These are phyloP conservation scores for Gossypium trilobum DNA, from an alignment of 441 rosid species.

Conservation along the genomic window DNA sequence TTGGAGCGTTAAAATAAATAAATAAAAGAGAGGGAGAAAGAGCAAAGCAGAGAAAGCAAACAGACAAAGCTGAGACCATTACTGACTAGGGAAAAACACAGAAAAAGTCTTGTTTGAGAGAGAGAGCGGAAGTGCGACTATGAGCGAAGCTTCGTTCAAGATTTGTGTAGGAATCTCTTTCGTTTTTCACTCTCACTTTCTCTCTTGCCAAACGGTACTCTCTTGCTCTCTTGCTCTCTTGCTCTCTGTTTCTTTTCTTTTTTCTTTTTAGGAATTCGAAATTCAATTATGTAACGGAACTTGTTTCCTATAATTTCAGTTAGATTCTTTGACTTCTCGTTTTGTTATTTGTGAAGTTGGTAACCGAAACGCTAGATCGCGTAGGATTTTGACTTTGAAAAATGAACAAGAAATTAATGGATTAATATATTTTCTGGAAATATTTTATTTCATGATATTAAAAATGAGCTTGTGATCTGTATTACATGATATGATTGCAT, in stretches of 20 bases:
- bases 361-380: constrained; percentile 22
- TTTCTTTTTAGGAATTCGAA: background rate
- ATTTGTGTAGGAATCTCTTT: constrained; percentile 19
- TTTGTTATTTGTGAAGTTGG: constrained; percentile 5
- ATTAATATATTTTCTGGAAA: background rate
- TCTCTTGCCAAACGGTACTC: constrained; percentile 8
- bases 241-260: background rate
- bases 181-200: constrained; percentile 12
- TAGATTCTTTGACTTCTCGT: constrained; percentile 6
- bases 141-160: constrained; percentile 17
- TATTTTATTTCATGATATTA: background rate
- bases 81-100: background rate
- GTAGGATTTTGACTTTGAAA: background rate
- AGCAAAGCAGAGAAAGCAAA: background rate
- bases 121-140: background rate
- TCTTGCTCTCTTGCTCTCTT: constrained; percentile 2
- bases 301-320: constrained; percentile 8
- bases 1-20: background rate
- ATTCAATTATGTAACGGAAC: background rate
- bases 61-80: constrained; percentile 22
- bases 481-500: background rate
- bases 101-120: background rate
- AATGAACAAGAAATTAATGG: background rate
- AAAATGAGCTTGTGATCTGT: constrained; percentile 14
- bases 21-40: background rate